These are phyloP conservation scores for Naumovozyma dairenensis DNA, from an alignment of 805 yeast genomes.

Conservation along the genomic window DNA sequence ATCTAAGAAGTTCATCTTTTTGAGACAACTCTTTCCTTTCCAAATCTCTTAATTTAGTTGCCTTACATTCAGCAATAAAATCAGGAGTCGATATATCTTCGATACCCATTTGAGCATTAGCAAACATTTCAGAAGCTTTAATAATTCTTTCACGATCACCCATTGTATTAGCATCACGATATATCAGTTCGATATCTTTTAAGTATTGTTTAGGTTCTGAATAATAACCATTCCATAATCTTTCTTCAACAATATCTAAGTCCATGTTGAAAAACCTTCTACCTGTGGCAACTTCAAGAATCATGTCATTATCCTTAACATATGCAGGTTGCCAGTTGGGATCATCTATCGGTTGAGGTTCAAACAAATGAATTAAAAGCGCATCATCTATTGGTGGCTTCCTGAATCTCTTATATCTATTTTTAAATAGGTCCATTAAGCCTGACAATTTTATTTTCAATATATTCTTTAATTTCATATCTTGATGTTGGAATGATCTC, in stretches of 20 bases:
- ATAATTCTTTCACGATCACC: constrained; percentile 78
- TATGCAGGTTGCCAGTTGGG: constrained; percentile 34
- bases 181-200: constrained; percentile 75
- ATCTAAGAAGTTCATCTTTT: constrained; percentile 29
- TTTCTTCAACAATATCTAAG: constrained; percentile 83
- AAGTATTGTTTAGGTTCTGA: constrained; percentile 86
- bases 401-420: constrained; percentile 77
- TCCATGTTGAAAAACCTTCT: constrained; percentile 78
- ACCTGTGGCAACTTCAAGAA: constrained; percentile 70
- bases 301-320: constrained; percentile 58
- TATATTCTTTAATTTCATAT: constrained; percentile 74
- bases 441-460: constrained; percentile 79
- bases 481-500: constrained; percentile 44
- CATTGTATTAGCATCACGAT: constrained; percentile 58
- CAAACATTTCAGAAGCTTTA: constrained; percentile 87
- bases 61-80: constrained; percentile 67
- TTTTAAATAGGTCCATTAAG: constrained; percentile 81
- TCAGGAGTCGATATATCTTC: constrained; percentile 77
- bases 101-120: constrained; percentile 90
- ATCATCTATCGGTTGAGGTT: constrained; percentile 34
- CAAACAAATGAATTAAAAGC: constrained; percentile 66
- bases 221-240: constrained; percentile 94
- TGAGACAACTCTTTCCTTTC: constrained; percentile 35
- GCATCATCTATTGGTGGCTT: constrained; percentile 84
- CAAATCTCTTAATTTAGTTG: constrained; percentile 56